phyloP scores from a whole-genome alignment of 257 asterid genomes.

The Ballota nigra region DNA sequence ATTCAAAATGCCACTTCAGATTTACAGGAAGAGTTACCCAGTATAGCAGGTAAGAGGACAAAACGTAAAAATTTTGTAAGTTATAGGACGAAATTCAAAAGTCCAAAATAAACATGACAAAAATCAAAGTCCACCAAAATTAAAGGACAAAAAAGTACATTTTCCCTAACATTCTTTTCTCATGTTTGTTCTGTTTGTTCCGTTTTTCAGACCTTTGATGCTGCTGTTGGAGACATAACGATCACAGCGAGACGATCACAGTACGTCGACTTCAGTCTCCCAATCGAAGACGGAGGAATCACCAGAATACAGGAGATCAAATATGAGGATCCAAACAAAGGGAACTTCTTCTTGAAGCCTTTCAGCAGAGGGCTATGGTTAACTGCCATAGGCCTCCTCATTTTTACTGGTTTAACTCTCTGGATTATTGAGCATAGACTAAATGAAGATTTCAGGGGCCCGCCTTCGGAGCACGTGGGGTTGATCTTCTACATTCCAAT shows the following conservation, averaged over 20 bases:
- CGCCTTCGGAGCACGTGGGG: conserved; percentile 40
- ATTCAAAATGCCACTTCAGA: no score
- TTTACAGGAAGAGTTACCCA: no score
- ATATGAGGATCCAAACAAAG: conserved; percentile 10
- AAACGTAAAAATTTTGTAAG: no score
- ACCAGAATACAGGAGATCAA: conserved; percentile 21
- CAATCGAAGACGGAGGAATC: conserved; percentile 39
- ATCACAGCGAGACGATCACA: conserved; percentile 33
- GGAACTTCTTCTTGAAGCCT: conserved; percentile 39
- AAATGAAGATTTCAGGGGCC: conserved; percentile 41
- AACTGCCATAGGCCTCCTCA: conserved; percentile 28
- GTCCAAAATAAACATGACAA: no score
- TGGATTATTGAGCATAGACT: conserved; percentile 49
- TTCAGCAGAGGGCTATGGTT: conserved; percentile 36
- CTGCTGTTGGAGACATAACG: conserved; percentile 48
- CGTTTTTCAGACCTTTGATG: conserved; percentile 37
- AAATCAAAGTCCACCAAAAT: no score
- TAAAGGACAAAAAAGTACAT: no score
- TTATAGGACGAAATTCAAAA: no score
- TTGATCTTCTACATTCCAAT: conserved; percentile 43
- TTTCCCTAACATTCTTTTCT: not conserved
- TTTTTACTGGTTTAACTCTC: conserved; percentile 33
- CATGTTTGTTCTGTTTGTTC: no score
- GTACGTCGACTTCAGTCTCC: conserved; percentile 43
- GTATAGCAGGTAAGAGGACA: no score